Base-by-base conservation (phyloP, 1,284 basidiomycete species). In the Ustilago shanxiensis region DNA sequence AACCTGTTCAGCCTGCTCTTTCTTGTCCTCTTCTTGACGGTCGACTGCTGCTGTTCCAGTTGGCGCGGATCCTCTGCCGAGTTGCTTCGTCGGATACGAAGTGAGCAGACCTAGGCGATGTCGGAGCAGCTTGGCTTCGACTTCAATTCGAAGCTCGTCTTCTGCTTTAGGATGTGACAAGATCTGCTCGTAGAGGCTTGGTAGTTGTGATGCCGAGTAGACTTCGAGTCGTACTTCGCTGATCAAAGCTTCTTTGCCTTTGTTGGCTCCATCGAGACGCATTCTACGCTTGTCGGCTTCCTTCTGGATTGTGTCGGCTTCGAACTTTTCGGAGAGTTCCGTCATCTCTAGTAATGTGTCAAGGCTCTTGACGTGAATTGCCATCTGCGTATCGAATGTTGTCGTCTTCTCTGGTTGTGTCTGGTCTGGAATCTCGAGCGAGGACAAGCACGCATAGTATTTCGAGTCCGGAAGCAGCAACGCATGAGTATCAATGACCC, bases 381-480 rank as follows among this genome's bases (percentile, higher is more conserved):
- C 90, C 8, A 87, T 86, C 87, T 97, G 87, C 90, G 76, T 86
- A 72, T 66, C 87, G 66, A 72, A 86, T 64, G 71, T 90, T 18
- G 89, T 87, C 10, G 86, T 80, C 39, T 72, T 68, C 4, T 87
- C 86, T 0, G 93, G 93, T 56, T 90, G 90, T 1, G 93, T 92
- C 18, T 91, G 89, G 84, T 96, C 93, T 0, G 93, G 92, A 2
- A 88, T 87, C 5, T 93, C 91, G 0, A 96, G 88, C 0, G 88
- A 87, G 1, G 90, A 91, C 3, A 98, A 88, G 1, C 91, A 87
- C 0, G 88, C 75, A 78, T 92, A 92, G 29, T 92, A 87, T 0
- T 89, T 88, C 9, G 95, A 95, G 11, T 90, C 90, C 0, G 93
- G 93, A 6, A 98, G 90, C 11, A 95, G 88, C 31, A 92, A 88